Base-by-base conservation (phyloP, 192 early-diverging fungal genomes). In the Lobosporangium transversale region DNA sequence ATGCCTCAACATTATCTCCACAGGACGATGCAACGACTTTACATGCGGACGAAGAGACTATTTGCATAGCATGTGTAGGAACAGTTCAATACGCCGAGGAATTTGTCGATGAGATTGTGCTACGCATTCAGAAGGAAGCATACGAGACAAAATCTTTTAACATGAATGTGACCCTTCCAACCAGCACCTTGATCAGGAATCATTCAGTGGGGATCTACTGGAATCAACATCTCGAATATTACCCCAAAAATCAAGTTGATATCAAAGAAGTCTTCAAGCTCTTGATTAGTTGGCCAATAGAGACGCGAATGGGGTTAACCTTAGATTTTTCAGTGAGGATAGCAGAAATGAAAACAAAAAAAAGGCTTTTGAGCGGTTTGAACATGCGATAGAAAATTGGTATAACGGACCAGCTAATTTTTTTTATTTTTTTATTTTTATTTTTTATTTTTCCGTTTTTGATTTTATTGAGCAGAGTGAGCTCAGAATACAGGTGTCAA, bases 261-360 rank as follows among this genome's bases (percentile, higher is more conserved):
- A 83, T 87, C 47, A 93, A 91, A 47, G 89, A 93, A 50, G 62
- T 86, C 37, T 83, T 90, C 8, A 83, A 80, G 53, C 44, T 66
- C 17, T 23, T 91, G 18, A 54, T 89, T 31, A 61, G 71, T 1
- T 65, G 83, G 56, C 56, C 63, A 0, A 62, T 88, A 10, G 73
- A 62, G 27, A 23, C 43, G 23, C 53, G 33, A 17, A 80, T 75
- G 12, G 75, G 80, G 1, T 49, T 86, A 40, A 54, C 47, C 0
- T 65, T 83, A 45, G 69, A 83, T 47, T 57, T 81, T 35, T 53
- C 61, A 15, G 80, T 78, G 65, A 23, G 66, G 27, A 40, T 26
- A 6, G 11, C 3, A 36, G 3, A 15, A 9, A 21, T 32, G 23
- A 14, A 4, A 17, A 20, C 45, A 47, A 21, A 17, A n/a, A 6